A percentile compares a stretch with the other conserved stretches of the same genome.
Evolutionary conservation across 768 basidiomycete genomes (phyloP).

Genomic region (Pulveroboletus sp.): DNA sequence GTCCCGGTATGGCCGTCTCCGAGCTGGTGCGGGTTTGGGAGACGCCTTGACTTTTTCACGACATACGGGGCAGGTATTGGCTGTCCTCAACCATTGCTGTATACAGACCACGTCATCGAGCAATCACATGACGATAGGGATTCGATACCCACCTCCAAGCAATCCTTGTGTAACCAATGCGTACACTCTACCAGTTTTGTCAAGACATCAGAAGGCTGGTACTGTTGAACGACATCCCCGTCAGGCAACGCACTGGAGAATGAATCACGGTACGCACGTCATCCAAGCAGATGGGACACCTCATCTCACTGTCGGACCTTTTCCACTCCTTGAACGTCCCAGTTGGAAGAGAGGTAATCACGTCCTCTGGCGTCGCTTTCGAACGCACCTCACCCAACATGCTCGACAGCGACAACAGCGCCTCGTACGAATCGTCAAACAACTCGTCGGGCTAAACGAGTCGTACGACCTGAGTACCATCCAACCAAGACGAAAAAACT

Average conservation of each 20-base stretch:
- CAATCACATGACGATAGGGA: neutral
- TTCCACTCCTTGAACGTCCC: conserved; percentile 69
- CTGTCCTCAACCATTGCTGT: conserved; percentile 79
- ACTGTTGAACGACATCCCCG: conserved; percentile 42
- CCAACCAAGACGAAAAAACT: neutral
- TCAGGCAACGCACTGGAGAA: neutral
- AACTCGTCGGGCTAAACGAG: conserved; percentile 64
- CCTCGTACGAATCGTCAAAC: conserved; percentile 76
- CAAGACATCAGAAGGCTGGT: conserved; percentile 56
- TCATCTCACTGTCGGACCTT: conserved; percentile 59
- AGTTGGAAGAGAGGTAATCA: conserved; percentile 58
- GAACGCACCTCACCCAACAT: conserved; percentile 69
- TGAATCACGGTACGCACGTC: conserved; percentile 52
- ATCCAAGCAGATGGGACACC: conserved; percentile 84
- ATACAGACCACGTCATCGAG: conserved; percentile 5
- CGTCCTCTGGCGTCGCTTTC: conserved; percentile 57
- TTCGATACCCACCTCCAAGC: conserved; percentile 56
- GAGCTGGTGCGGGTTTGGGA: conserved; percentile 20
- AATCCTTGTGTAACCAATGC: conserved; percentile 80
- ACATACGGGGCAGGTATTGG: conserved; percentile 80
- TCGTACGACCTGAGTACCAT: conserved; percentile 3
- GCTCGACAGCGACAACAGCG: conserved; percentile 53
- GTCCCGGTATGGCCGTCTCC: conserved; percentile 16
- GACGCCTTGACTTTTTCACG: conserved; percentile 51
- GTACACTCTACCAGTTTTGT: conserved; percentile 67